Conservation (phyloP, 139 green algal genomes). For the Mychonastes homosphaera region DNA sequence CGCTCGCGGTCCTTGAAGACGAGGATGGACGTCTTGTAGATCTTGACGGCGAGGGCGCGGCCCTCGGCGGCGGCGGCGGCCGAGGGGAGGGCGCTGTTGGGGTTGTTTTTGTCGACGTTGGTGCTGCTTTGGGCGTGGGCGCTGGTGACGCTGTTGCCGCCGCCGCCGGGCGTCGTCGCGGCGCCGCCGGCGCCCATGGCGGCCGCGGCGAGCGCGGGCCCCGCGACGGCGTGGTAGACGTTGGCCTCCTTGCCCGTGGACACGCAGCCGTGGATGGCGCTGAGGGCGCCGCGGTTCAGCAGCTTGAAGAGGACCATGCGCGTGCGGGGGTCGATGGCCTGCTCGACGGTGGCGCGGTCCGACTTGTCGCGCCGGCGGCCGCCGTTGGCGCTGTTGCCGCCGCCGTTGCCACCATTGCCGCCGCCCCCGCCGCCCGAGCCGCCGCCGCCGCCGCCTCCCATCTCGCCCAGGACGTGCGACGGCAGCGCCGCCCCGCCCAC, state of each 20-base stretch:
- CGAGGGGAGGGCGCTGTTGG: neutral
- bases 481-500: neutral
- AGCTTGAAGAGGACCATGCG: conserved; percentile 98
- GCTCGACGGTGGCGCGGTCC: conserved; percentile 81
- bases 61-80: conserved; percentile 10
- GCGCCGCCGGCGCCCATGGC: neutral
- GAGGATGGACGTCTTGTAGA: conserved; percentile 98
- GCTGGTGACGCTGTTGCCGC: neutral
- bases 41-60: conserved; percentile 86
- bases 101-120: neutral
- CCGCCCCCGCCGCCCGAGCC: conserved; percentile 7
- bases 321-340: conserved; percentile 85
- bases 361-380: conserved; percentile 46
- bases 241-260: conserved; percentile 98
- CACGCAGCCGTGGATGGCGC: conserved; percentile 86
- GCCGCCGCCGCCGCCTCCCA: conserved; percentile 11
- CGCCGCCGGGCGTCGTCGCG: neutral
- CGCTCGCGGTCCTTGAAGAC: conserved; percentile 91
- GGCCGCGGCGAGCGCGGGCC: conserved; percentile 1
- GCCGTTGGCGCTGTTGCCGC: conserved; percentile 12
- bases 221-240: conserved; percentile 78
- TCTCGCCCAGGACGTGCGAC: conserved; percentile 6
- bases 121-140: conserved; percentile 9
- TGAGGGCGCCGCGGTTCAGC: conserved; percentile 74
- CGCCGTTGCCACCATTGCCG: conserved; percentile 3